Evolutionary conservation across 2,329 filamentous ascomycete species (phyloP).

Genomic region (Talaromyces sp.): DNA sequence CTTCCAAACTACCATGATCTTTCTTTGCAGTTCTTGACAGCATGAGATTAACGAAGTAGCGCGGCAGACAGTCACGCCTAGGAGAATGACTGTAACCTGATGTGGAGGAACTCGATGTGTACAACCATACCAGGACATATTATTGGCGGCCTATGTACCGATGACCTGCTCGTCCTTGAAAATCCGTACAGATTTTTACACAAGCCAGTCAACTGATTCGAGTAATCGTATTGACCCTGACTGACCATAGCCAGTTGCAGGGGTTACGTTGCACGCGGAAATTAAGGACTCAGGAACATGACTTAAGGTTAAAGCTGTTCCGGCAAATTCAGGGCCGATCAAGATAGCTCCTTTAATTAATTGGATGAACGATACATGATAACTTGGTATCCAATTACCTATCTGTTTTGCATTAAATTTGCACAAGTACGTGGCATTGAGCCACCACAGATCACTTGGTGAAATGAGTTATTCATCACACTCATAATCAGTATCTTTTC

Average conservation of each 20-base stretch:
- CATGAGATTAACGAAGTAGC: neutral
- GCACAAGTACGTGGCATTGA: neutral
- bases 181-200: neutral
- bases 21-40: neutral
- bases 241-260: neutral
- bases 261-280: neutral
- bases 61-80: neutral
- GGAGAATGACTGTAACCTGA: neutral
- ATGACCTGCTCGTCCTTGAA: neutral
- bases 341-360: neutral
- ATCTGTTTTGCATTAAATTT: neutral
- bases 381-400: neutral
- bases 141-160: neutral
- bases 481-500: neutral
- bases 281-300: constrained; percentile 4
- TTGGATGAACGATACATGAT: neutral
- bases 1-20: too few relatives aligned
- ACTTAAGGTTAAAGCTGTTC: neutral
- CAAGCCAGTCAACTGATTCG: constrained; percentile 1
- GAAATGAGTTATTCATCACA: neutral
- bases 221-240: neutral
- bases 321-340: neutral
- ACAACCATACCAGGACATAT: neutral
- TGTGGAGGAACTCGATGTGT: neutral
- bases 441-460: neutral